Evolutionary conservation across 2,329 filamentous ascomycete species (phyloP), one percentile per base, ranked within the genome.

Genomic region (Aureobasidium sp.): DNA sequence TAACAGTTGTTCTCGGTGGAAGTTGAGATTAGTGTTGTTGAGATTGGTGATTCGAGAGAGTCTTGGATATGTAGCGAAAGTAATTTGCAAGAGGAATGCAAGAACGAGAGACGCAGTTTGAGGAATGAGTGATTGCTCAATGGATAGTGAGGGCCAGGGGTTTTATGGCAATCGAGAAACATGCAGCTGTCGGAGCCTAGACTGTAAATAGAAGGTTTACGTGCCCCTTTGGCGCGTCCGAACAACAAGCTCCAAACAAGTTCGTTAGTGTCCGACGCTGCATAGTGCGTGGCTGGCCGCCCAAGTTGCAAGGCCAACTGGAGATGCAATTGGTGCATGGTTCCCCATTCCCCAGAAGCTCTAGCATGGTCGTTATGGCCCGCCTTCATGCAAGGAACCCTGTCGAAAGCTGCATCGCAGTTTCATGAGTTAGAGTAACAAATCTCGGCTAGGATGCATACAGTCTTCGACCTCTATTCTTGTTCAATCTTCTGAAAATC

Each of bases 11-110:
- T 47, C 20, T 20, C 20, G 42, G 32, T 39, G 23, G 15, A 39
- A 8, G 32, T 48, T 37, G 44, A 59, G 32, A 59, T 47, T 59
- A 48, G 34, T 59, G 46, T 29, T 51, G 46, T 32, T 60, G 34
- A 12, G 44, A 60, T 17, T 15, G 13, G 36, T 23, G 34, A n/a
- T 42, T 37, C 34, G 55, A 34, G 13, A 46, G n/a, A 23, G 46
- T 23, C 34, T 44, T 41, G n/a, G 17, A 50, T 41, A 44, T 47
- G 42, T 47, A 60, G 57, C 57, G 57, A 51, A 23, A 39, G 57
- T 60, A 42, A 60, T 60, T n/a, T 51, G 57, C 46, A 60, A 50
- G 57, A 60, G 46, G 46, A 60, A 60, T 60, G 57, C 57, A 51
- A 60, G 32, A 58, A 23, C 36, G 57, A 50, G 26, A 27, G 56